phyloP scores from a whole-genome alignment of 2,329 filamentous ascomycete genomes.

The Aulographum hederae region DNA sequence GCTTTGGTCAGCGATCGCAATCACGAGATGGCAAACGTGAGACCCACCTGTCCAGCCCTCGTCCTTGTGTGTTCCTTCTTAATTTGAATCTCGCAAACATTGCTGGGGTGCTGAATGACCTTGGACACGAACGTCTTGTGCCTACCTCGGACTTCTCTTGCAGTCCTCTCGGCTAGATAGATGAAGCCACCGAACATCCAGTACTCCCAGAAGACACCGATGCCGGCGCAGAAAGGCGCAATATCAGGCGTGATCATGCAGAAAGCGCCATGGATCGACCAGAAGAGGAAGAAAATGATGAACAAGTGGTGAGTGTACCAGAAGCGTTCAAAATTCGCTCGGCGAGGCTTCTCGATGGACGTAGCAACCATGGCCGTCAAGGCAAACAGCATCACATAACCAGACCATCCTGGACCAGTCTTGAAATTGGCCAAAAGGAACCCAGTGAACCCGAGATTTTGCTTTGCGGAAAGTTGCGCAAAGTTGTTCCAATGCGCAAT shows the following conservation, averaged over 20 bases:
- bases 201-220: conserved; percentile 78
- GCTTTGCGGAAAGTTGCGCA: conserved; percentile 54
- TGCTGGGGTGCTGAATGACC: conserved; percentile 76
- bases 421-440: conserved; percentile 61
- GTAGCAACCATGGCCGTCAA: conserved; percentile 65
- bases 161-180: conserved; percentile 63
- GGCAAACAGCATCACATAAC: conserved; percentile 65
- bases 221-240: conserved; percentile 56
- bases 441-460: conserved; percentile 60
- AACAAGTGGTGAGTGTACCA: conserved; percentile 87
- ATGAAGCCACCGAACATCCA: conserved; percentile 72
- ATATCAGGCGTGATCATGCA: conserved; percentile 81
- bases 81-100: conserved; percentile 81
- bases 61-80: conserved; percentile 79
- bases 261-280: conserved; percentile 76
- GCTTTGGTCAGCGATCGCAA: neutral
- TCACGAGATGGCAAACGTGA: neutral
- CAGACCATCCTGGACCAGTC: conserved; percentile 69
- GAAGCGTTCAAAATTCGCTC: conserved; percentile 74
- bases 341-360: conserved; percentile 57
- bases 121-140: conserved; percentile 80
- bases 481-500: conserved; percentile 81
- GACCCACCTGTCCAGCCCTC: conserved; percentile 44
- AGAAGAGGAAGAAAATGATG: conserved; percentile 76
- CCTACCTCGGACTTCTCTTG: conserved; percentile 59